Evolutionary conservation across 345 rosid genomes (phyloP).

Genomic region (Eucalyptus regnans): DNA sequence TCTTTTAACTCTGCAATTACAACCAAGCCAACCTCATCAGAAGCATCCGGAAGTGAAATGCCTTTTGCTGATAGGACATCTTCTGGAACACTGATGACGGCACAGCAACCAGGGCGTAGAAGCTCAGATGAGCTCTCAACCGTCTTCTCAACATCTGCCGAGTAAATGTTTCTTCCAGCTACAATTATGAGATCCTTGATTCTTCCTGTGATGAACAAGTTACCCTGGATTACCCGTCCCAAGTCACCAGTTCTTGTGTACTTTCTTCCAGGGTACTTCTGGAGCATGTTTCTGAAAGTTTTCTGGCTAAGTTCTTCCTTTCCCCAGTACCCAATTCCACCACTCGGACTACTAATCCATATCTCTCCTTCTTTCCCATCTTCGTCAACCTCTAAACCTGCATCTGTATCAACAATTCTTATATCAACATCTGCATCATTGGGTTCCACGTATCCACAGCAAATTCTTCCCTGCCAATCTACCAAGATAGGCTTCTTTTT

Average conservation of each 20-base stretch:
- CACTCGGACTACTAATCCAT: constrained; percentile 56
- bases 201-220: constrained; percentile 59
- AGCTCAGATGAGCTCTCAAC: constrained; percentile 47
- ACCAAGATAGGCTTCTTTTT: constrained; percentile 40
- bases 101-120: constrained; percentile 62
- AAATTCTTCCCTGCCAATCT: constrained; percentile 64
- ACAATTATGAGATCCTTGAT: constrained; percentile 68
- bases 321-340: constrained; percentile 67
- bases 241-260: constrained; percentile 58
- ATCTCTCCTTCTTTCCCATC: constrained; percentile 57
- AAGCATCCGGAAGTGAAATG: constrained; percentile 33
- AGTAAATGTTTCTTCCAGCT: constrained; percentile 62
- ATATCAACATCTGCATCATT: constrained; percentile 35
- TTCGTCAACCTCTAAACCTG: constrained; percentile 17
- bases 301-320: constrained; percentile 40
- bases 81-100: constrained; percentile 62
- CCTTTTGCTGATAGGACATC: constrained; percentile 49
- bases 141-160: constrained; percentile 57
- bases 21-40: constrained; percentile 56
- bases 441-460: constrained; percentile 39
- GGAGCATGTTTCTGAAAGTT: constrained; percentile 38
- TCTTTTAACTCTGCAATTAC: constrained; percentile 64
- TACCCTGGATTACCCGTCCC: constrained; percentile 49
- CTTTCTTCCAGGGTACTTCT: constrained; percentile 18
- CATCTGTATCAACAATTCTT: constrained; percentile 36